A percentile compares a stretch with the other conserved stretches of the same genome.
Evolutionary conservation across 2,329 filamentous ascomycete species (phyloP).

Genomic region (Ceratocystis ficicola): DNA sequence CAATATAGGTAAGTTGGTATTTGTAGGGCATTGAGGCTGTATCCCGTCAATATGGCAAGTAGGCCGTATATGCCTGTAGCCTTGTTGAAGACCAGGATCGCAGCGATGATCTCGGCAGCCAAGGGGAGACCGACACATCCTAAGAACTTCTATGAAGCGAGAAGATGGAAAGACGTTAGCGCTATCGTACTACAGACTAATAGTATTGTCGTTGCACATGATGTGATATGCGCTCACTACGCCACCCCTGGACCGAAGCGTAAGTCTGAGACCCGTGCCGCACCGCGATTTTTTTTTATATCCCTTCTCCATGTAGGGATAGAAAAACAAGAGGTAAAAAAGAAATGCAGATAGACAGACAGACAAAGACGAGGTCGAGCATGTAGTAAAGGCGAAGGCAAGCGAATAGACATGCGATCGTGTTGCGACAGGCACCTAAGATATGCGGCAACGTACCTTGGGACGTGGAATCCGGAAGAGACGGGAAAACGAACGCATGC

Average conservation of each 20-base stretch:
- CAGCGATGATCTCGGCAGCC: constrained; percentile 71
- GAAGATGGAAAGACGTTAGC: background rate
- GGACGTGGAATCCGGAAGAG: constrained; percentile 32
- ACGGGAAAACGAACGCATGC: constrained; percentile 22
- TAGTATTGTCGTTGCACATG: background rate
- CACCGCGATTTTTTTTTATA: background rate
- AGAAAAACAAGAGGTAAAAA: background rate
- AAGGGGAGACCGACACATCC: constrained; percentile 77
- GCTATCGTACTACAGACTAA: background rate
- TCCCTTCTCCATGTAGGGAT: background rate
- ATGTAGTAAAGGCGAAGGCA: background rate
- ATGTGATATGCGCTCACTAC: background rate
- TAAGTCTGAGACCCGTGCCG: constrained; percentile 2
- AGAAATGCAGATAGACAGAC: background rate
- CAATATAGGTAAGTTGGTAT: constrained; percentile 89
- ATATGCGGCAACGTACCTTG: constrained; percentile 29
- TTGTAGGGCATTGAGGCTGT: constrained; percentile 68
- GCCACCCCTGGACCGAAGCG: background rate
- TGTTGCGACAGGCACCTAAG: background rate
- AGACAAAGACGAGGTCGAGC: background rate
- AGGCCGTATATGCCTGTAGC: constrained; percentile 82
- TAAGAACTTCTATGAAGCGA: constrained; percentile 56
- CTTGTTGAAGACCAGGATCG: constrained; percentile 82
- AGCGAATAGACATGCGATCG: background rate
- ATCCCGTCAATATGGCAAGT: constrained; percentile 78